Evolutionary conservation across 2,329 filamentous ascomycete species (phyloP), one percentile per base, ranked within the genome.

Genomic region (Claviceps sp.): DNA sequence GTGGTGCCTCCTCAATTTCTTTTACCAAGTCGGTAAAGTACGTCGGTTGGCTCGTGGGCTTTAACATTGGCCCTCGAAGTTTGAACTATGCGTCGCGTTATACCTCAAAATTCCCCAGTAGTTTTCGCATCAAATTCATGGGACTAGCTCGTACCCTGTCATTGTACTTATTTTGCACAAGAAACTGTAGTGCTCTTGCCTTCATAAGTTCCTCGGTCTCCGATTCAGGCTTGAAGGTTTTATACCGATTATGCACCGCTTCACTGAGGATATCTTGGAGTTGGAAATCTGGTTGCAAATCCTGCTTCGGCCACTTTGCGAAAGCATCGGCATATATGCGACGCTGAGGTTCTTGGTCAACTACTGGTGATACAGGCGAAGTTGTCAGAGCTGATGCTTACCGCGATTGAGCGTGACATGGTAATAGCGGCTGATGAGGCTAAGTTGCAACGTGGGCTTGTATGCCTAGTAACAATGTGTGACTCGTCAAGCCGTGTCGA

Each of bases 1-100:
- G 75, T 2, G 82, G 82, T 3, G 78, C 81, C 58, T 77, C 77
- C 38, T 84, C 77, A 24, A 86, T 72, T 63, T 86, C 82, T 50
- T 67, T 70, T 1, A 84, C 62, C 34, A 86, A 64, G 56, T 83
- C 77, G 20, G 70, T 64, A 60, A 82, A 86, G 62, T 86, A 82
- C 0, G 74, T 77, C 40, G 82, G 82, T 57, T 84, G 79, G 60
- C 78, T 82, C 62, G 72, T 73, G 14, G 82, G 82, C 50, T 71
- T 65, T 53, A 84, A 66, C 44, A 84, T 66, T 4, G 66, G 66
- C 42, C 75, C 73, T n/a, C 66, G 72, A 34, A 70, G 62, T 54
- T 67, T 66, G 51, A 67, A 70, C 67, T 70, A 49, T 49, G 34
- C 11, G 37, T 11, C 18, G 37, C 16, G n/a, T 48, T 9, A 52